A percentile compares a stretch with the other conserved stretches of the same genome.
These are phyloP conservation scores for Macrolepiota dolichaula DNA, from an alignment of 768 basidiomycete species.

Conservation along the genomic window DNA sequence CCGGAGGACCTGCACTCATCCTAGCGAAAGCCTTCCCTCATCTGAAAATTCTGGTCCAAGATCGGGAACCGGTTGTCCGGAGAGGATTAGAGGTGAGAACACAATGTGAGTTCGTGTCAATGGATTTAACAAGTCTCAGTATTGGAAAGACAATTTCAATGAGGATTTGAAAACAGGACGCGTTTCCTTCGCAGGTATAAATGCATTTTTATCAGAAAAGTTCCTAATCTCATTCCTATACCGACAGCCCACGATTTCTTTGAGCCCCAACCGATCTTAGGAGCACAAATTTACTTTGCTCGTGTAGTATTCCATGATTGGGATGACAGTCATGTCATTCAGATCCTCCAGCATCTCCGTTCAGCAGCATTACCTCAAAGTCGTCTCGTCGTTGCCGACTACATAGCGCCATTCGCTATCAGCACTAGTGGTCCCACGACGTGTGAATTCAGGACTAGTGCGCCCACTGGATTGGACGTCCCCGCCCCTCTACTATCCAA, in stretches of 20 bases:
- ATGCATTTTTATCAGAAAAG: neutral
- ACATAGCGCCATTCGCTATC: conserved; percentile 67
- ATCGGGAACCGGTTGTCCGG: conserved; percentile 52
- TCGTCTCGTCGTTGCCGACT: conserved; percentile 67
- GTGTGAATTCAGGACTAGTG: neutral
- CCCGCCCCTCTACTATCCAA: conserved; percentile 68
- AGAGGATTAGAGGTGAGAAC: conserved; percentile 36
- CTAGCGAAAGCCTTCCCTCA: conserved; percentile 33
- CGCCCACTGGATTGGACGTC: conserved; percentile 25
- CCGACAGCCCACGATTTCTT: conserved; percentile 72
- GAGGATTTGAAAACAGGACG: conserved; percentile 45
- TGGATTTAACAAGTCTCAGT: conserved; percentile 53
- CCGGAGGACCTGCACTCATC: conserved; percentile 44
- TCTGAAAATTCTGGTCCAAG: conserved; percentile 58
- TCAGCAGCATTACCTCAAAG: conserved; percentile 51
- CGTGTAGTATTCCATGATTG: conserved; percentile 78
- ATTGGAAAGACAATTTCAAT: conserved; percentile 47
- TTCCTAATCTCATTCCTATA: neutral
- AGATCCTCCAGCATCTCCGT: conserved; percentile 40
- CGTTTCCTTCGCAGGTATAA: neutral
- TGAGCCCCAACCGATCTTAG: conserved; percentile 49
- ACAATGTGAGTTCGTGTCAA: conserved; percentile 16
- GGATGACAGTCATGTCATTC: conserved; percentile 57
- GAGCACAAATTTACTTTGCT: conserved; percentile 65
- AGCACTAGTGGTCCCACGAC: conserved; percentile 23